These are phyloP conservation scores for Trichoderma harzianum DNA, from an alignment of 2,329 filamentous ascomycete species.

Conservation along the genomic window DNA sequence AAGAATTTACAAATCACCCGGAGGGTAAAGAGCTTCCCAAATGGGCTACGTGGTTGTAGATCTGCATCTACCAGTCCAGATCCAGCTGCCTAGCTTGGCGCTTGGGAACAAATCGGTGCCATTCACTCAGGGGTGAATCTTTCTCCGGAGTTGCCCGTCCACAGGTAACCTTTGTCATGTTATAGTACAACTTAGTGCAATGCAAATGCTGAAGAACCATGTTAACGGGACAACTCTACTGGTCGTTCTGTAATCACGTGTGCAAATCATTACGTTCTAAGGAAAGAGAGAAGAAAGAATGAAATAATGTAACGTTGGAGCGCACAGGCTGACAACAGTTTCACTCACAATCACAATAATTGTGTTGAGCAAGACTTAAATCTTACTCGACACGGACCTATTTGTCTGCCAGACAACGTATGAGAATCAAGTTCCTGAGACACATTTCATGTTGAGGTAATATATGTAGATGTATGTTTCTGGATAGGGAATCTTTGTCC, in stretches of 20 bases:
- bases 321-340: neutral
- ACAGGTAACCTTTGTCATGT: neutral
- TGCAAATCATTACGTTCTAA: neutral
- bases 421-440: neutral
- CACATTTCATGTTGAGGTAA: neutral
- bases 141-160: neutral
- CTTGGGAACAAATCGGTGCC: neutral
- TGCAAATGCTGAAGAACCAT: neutral
- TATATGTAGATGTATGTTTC: neutral
- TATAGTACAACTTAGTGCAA: neutral
- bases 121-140: neutral
- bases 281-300: neutral
- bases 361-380: neutral
- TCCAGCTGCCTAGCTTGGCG: neutral
- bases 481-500: neutral
- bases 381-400: neutral
- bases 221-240: neutral
- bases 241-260: neutral
- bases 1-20: neutral
- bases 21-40: neutral
- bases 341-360: neutral
- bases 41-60: neutral
- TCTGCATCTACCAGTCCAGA: neutral
- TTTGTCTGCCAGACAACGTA: neutral
- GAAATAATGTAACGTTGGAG: neutral